Conservation (phyloP, 2,329 filamentous ascomycete genomes). For the Lomentospora prolificans region DNA sequence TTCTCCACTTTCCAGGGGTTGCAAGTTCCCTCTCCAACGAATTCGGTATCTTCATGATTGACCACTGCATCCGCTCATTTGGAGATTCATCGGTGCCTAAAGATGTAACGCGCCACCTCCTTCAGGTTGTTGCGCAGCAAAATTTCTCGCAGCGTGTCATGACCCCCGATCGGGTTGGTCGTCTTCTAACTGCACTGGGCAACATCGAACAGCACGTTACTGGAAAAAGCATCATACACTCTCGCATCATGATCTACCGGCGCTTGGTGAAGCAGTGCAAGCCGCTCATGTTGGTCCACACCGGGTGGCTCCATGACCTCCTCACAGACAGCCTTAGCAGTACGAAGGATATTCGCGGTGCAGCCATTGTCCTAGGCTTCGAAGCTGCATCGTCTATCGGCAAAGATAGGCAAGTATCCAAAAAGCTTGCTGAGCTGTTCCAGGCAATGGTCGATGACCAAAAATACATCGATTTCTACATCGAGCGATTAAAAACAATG, state of each 20-base stretch:
- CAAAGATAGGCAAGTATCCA: slow-evolving; percentile 56
- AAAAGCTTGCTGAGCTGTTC: slow-evolving; percentile 56
- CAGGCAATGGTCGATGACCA: slow-evolving; percentile 39
- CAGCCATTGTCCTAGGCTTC: slow-evolving; percentile 65
- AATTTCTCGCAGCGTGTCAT: slow-evolving; percentile 68
- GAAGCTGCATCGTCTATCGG: slow-evolving; percentile 62
- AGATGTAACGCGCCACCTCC: slow-evolving; percentile 65
- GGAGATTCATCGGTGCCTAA: slow-evolving; percentile 63
- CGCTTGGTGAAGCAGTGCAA: slow-evolving; percentile 64
- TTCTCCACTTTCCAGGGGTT: slow-evolving; percentile 66
- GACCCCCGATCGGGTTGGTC: slow-evolving; percentile 59
- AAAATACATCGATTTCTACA: slow-evolving; percentile 61
- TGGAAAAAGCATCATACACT: slow-evolving; percentile 72
- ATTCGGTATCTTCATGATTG: slow-evolving; percentile 70
- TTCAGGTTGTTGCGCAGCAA: slow-evolving; percentile 73
- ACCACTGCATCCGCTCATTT: slow-evolving; percentile 67
- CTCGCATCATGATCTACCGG: slow-evolving; percentile 69
- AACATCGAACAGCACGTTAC: slow-evolving; percentile 62
- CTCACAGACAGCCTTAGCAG: slow-evolving; percentile 73
- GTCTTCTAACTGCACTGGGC: slow-evolving; percentile 61
- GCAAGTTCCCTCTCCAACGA: slow-evolving; percentile 63
- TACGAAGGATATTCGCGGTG: slow-evolving; percentile 63
- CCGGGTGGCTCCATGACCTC: slow-evolving; percentile 73
- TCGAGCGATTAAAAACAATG: slow-evolving; percentile 44
- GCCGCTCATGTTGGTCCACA: slow-evolving; percentile 57